Percentiles rank a stretch among this genome's conserved stretches.
phyloP scores from a whole-genome alignment of 2,329 filamentous ascomycete species.

The Trichophyton benhamiae region DNA sequence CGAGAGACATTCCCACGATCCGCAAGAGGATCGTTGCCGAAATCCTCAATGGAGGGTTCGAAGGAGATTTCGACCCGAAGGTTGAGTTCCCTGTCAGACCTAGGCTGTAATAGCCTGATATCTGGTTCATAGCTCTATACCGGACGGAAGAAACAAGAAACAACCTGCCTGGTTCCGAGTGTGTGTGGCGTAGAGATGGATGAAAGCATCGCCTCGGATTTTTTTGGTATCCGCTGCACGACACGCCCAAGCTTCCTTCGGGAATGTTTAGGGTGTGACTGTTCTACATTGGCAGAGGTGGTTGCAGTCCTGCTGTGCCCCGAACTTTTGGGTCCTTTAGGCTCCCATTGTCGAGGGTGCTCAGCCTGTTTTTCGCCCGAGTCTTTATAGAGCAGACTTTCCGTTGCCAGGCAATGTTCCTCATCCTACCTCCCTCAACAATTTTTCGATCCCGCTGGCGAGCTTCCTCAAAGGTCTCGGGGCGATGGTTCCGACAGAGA shows the following conservation, averaged over 20 bases:
- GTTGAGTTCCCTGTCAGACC: slow-evolving; percentile 11
- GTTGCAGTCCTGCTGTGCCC: not conserved
- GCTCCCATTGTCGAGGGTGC: not conserved
- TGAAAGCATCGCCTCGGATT: not conserved
- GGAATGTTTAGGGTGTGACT: not conserved
- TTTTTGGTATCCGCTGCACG: not conserved
- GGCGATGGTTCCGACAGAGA: not conserved
- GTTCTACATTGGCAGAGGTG: not conserved
- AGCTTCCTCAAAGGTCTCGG: not conserved
- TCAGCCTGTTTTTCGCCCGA: not conserved
- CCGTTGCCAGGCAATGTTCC: not conserved
- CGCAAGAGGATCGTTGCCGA: slow-evolving; percentile 38
- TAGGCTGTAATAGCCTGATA: slow-evolving; percentile 9
- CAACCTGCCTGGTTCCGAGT: not conserved
- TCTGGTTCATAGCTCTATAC: slow-evolving; percentile 2
- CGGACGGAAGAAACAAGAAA: not conserved
- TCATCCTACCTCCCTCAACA: not conserved
- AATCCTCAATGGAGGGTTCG: slow-evolving; percentile 34
- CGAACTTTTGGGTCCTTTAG: not conserved
- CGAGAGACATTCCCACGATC: slow-evolving; percentile 29
- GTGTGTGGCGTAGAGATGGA: not conserved
- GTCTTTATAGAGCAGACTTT: not conserved
- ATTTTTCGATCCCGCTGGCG: not conserved
- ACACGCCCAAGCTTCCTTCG: not conserved
- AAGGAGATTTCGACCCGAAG: slow-evolving; percentile 28